Evolutionary conservation across 2,329 filamentous ascomycete species (phyloP), one percentile per base, ranked within the genome.

Genomic region (Phialophora tarda): DNA sequence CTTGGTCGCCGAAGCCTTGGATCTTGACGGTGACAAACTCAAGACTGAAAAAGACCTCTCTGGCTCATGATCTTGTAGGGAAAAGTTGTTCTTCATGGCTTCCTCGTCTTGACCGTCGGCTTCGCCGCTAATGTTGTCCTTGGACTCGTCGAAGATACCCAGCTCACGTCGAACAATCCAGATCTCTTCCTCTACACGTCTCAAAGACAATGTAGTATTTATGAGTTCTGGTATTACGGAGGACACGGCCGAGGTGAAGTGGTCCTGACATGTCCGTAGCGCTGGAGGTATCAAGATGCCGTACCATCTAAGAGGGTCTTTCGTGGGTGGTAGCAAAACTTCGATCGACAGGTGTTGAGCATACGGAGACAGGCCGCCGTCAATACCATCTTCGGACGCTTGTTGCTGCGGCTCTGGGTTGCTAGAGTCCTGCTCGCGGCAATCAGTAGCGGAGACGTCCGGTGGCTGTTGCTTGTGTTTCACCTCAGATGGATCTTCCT

Each of bases 231-330:
- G 75, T 26, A 82, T 71, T 1, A 72, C 68, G 8, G 72, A 72
- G 28, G 77, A 74, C n/a, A 82, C 70, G 14, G 75, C 79, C n/a
- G 73, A 69, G 7, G 72, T 75, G 66, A 84, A 84, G 14, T 76
- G 77, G 56, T 69, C 74, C 70, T 83, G 82, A 3, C 81, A 79
- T 44, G 67, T 76, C 62, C 80, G 80, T 41, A 84, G 75, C 26
- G 79, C 76, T 10, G 75, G 75, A 2, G 82, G 79, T 21, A 81
- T 77, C 12, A 84, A 74, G 48, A 84, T 80, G 5, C 82, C 82
- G 70, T 82, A 84, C 82, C 82, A 83, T 24, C 76, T 75, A 26
- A 84, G 71, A 7, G 82, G 82, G 65, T 84, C 78, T 56, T 63
- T 62, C 28, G 26, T 24, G 6, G 57, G 21, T 5, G 26, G 5